Conservation (phyloP, 805 yeast genomes). For the Suhomyces vadensis region DNA sequence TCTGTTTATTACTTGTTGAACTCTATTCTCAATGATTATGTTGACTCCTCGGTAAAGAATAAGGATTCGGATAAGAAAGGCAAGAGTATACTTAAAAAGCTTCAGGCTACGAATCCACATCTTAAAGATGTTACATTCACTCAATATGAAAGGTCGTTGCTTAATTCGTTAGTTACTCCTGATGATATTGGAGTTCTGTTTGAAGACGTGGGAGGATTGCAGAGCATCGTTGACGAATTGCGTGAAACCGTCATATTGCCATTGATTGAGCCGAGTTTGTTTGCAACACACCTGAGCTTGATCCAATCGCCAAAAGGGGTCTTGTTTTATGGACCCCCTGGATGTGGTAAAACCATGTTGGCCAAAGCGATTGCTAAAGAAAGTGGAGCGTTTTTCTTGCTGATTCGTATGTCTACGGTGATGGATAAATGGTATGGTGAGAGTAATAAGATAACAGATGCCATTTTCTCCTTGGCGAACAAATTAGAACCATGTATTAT, state of each 20-base stretch:
- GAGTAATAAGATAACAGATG: conserved; percentile 89
- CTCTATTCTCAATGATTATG: conserved; percentile 37
- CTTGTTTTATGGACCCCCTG: conserved; percentile 91
- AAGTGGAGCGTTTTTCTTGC: conserved; percentile 87
- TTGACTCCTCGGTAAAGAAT: conserved; percentile 41
- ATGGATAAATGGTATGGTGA: conserved; percentile 99
- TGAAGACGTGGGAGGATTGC: conserved; percentile 87
- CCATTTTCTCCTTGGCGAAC: conserved; percentile 83
- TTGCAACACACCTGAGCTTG: conserved; percentile 63
- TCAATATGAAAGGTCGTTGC: conserved; percentile 74
- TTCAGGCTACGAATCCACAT: conserved; percentile 55
- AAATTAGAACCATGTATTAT: conserved; percentile 93
- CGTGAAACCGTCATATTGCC: conserved; percentile 90
- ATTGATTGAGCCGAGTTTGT: conserved; percentile 69
- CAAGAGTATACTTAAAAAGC: conserved; percentile 39
- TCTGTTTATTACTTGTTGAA: conserved; percentile 65
- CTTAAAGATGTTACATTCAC: conserved; percentile 54
- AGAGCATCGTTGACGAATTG: conserved; percentile 76
- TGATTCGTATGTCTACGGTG: conserved; percentile 87
- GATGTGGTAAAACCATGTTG: conserved; percentile 96
- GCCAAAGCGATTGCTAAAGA: conserved; percentile 94
- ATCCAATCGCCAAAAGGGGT: conserved; percentile 95
- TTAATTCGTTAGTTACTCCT: conserved; percentile 80
- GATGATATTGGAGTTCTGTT: conserved; percentile 77
- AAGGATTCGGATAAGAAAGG: conserved; percentile 66